Evolutionary conservation across 1,139 yeast species (phyloP).

Genomic region (Taphrina wiesneri): DNA sequence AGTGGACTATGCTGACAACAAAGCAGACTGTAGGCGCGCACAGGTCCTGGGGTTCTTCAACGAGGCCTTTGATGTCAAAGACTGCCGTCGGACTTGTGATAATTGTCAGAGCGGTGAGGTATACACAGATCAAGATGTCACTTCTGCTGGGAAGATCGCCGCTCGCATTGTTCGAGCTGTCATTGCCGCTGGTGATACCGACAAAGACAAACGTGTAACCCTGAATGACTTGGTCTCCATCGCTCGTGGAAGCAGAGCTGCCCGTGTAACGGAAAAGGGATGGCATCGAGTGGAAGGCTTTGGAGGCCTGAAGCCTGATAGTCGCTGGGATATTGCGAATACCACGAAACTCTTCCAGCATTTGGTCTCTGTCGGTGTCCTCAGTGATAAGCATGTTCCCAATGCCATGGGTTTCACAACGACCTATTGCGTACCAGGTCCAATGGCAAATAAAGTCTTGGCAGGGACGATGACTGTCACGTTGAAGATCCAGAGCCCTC

Average conservation of each 20-base stretch:
- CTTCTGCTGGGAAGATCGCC: constrained; percentile 62
- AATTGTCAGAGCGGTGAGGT: constrained; percentile 65
- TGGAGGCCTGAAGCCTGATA: constrained; percentile 70
- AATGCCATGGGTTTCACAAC: constrained; percentile 77
- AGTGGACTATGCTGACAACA: constrained; percentile 86
- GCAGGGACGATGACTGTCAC: constrained; percentile 15
- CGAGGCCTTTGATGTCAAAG: constrained; percentile 68
- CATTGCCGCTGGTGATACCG: constrained; percentile 64
- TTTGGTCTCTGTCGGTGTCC: constrained; percentile 64
- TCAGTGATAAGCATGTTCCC: constrained; percentile 69
- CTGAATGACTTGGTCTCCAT: constrained; percentile 79
- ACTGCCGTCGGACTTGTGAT: constrained; percentile 78
- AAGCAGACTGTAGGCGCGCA: constrained; percentile 83
- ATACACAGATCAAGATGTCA: constrained; percentile 65
- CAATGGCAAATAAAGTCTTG: constrained; percentile 7
- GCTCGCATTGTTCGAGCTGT: constrained; percentile 60
- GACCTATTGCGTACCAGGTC: constrained; percentile 55
- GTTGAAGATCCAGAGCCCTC: constrained; percentile 28
- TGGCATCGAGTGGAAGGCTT: constrained; percentile 63
- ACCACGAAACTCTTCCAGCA: constrained; percentile 81
- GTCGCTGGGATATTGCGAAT: constrained; percentile 48
- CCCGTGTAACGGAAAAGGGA: constrained; percentile 62
- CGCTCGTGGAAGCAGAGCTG: constrained; percentile 69
- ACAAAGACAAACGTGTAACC: constrained; percentile 8
- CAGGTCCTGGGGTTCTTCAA: constrained; percentile 88